Base-by-base conservation (phyloP, 257 asterid species). In the Nicotiana obtusifolia region DNA sequence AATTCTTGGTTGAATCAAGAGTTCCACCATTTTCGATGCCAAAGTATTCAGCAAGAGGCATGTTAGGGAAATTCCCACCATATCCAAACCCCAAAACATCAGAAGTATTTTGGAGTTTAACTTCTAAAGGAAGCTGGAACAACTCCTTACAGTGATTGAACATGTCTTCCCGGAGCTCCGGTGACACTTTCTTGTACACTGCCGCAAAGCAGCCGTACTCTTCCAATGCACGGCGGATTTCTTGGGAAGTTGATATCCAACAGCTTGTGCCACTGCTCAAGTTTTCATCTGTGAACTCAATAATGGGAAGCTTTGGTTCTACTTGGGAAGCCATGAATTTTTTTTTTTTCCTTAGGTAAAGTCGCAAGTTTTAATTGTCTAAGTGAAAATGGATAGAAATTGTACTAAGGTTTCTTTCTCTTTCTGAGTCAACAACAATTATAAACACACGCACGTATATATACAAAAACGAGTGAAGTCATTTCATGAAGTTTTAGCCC, bases 21-120 rank as follows among this genome's bases (percentile, higher is more conserved):
- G 84, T 33, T 14, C 24, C 80, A 14, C 84, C 84, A 47, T 90
- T 37, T 83, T 44, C 84, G 20, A 90, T 80, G 15, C 90, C 93
- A 30, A 88, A 79, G 37, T 81, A 84, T 67, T 90, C 93, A 33
- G 83, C 83, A 0, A 87, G 80, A 14, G 93, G 93, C 90, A 85
- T 88, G 1, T 2, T 41, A 0, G 83, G 8, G 37, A 59, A 81
- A 16, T 77, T 76, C 3, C 88, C 88, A 49, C 87, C 84, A 73
- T 88, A 88, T 0, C 93, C 91, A 33, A 84, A 87, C 4, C 89
- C 89, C 1, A 82, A 37, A 44, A 82, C 0, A 26, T 84, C 20
- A 11, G 82, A 75, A 13, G 62, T 78, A 82, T 84, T 80, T 28
- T 65, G 84, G 33, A 1, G 41, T 78, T 90, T 90, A 6, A 83